Evolutionary conservation across 2,329 filamentous ascomycete genomes (phyloP), one percentile per base, ranked within the genome.

Genomic region (Ophiostoma ulmi): DNA sequence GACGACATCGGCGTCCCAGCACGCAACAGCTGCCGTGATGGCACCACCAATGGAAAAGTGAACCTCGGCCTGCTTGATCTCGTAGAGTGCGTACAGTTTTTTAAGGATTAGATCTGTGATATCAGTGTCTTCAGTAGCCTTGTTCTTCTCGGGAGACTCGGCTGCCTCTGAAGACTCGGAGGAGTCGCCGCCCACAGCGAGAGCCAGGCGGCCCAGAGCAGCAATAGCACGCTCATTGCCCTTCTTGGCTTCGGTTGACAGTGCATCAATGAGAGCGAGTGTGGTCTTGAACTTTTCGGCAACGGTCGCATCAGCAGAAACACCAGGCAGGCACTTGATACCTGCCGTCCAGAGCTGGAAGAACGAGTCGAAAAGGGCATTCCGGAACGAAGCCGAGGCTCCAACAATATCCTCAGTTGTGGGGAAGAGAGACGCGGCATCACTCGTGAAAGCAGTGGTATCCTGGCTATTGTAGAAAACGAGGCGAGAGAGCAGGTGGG

Each of bases 31-130:
- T 66, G 91, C 91, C 66, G 91, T 90, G 69, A 98, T 85, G 14
- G 95, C 93, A 78, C 97, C 94, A 17, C 95, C 95, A 38, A 97
- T 88, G 0, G 93, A 88, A 77, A 99, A 97, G 73, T 97, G 94
- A 1, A 94, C 86, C 78, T 98, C 94, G 0, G 91, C 87, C 75
- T 93, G 90, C 75, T 92, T 92, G 63, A 95, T 87, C 77, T 97
- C 93, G 75, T 96, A 91, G 3, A 98, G 83, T 11, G 85, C 85
- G 77, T 94, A 91, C 0, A 98, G 81, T 38, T 87, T 88, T 13
- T 88, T 84, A 14, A 93, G 80, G 6, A 97, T 86, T 11, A 83
- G 80, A 1, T 80, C 80, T 1, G 91, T 78, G 1, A 79, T 74
- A 14, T 78, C 80, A 1, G 26, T 31, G 31, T 31, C 31, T 10